Evolutionary conservation across 2,329 filamentous ascomycete species (phyloP).

Genomic region (Colletotrichum gigasporum): DNA sequence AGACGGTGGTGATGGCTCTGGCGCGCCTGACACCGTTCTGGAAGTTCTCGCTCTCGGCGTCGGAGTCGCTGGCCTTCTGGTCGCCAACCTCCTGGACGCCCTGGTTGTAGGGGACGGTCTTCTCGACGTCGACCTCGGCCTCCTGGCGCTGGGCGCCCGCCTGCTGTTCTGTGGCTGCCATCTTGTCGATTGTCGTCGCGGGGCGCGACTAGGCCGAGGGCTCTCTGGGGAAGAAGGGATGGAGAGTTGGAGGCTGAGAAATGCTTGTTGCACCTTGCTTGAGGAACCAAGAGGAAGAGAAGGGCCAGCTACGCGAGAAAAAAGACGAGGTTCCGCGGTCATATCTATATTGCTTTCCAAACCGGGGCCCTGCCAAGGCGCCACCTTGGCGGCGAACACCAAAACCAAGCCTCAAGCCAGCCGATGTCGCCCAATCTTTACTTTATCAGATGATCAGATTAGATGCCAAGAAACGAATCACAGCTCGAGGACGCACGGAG

Average conservation of each 20-base stretch:
- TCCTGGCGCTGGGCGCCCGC: not conserved
- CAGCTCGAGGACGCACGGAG: not conserved
- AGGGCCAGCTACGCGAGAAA: not conserved
- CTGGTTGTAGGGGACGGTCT: constrained; percentile 12
- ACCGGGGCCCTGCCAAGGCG: not conserved
- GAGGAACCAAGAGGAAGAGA: constrained; percentile 9
- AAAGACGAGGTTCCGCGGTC: constrained; percentile 1
- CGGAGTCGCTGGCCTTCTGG: constrained; percentile 14
- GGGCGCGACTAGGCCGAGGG: not conserved
- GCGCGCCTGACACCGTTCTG: constrained; percentile 50
- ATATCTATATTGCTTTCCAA: constrained; percentile 25
- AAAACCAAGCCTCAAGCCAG: not conserved
- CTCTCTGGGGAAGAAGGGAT: constrained; percentile 10
- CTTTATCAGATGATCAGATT: constrained; percentile 32
- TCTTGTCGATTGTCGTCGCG: constrained; percentile 7
- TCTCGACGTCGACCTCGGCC: constrained; percentile 21
- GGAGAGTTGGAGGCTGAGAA: constrained; percentile 13
- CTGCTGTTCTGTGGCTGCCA: constrained; percentile 18
- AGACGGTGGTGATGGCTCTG: constrained; percentile 39
- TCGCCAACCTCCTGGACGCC: constrained; percentile 18
- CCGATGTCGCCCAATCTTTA: constrained; percentile 26
- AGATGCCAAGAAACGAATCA: constrained; percentile 25
- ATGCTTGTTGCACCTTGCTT: constrained; percentile 25
- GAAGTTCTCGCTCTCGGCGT: constrained; percentile 39
- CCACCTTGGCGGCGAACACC: too few relatives aligned